Base-by-base conservation (phyloP, 2,329 filamentous ascomycete species). In the Chlorencoelia australis region DNA sequence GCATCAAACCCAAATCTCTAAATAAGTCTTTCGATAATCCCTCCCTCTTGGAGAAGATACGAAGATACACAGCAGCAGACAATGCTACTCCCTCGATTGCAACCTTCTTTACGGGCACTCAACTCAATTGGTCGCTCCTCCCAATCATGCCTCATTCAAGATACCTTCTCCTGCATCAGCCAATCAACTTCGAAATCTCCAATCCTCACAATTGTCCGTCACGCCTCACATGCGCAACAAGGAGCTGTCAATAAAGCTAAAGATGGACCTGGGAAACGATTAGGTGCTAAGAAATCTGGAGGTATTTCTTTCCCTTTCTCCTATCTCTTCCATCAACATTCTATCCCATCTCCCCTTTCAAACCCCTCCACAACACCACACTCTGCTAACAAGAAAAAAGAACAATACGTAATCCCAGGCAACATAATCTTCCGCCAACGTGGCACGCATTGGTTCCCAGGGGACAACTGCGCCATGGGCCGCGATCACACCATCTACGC, bases 391-490 rank as follows among this genome's bases (percentile, higher is more conserved):
- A 7, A 28, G 4, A 26, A 27, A 28, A 44, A 55, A 88, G 82
- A 89, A 58, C 82, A 95, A 66, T 94, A 81, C 60, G 91, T 98
- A 22, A 82, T 94, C 40, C 82, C 88, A 4, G 91, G 91, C 37
- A 96, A 94, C 67, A 98, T 98, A 62, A 83, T 98, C 64, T 98
- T 91, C 74, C 87, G 86, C 59, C 91, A 98, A 63, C 81, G 89
- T 54, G 91, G 91, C 52, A 93, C 91, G 4, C 75, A 79, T 54
- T 98, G 91, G 91, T 89, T 81, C 59, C 82, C 91, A 1, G 91
- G 91, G 53, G 91, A 96, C 59, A 96, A 98, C 64, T 85, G 83
- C 61, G 83, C 79, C 52, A 89, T 96, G 69, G 91, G 91, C 33
- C 82, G 91, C 43, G 88, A 98, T 61, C 91, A 96, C 67, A 96